phyloP scores from a whole-genome alignment of 106 monocot species.

The Narthecium ossifragum region DNA sequence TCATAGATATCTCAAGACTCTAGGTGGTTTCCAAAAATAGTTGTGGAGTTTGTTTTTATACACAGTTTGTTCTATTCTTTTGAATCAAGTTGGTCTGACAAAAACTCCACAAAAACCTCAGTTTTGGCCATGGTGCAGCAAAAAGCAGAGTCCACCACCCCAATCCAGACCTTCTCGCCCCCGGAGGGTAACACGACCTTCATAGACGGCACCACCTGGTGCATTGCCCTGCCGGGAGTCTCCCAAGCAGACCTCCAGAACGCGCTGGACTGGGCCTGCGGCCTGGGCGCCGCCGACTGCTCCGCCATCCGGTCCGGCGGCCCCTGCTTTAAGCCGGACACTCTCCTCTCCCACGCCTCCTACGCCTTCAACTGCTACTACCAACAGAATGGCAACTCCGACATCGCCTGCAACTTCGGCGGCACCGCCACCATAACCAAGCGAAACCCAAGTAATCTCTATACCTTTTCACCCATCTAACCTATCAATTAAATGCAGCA shows the following conservation, averaged over 20 bases:
- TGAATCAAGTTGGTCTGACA: too few species aligned
- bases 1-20: too few species aligned
- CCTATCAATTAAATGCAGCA: neutral
- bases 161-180: constrained; percentile 37
- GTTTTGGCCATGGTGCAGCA: constrained; percentile 3
- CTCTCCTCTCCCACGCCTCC: constrained; percentile 74
- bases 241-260: constrained; percentile 42
- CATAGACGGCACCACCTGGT: constrained; percentile 75
- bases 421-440: constrained; percentile 54
- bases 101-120: neutral
- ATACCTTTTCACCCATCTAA: neutral
- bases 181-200: constrained; percentile 98
- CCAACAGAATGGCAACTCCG: constrained; percentile 95
- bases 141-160: constrained; percentile 37
- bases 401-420: constrained; percentile 92
- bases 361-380: constrained; percentile 95
- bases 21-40: too few species aligned
- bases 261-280: constrained; percentile 94
- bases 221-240: constrained; percentile 52
- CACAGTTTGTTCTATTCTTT: too few species aligned
- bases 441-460: constrained; percentile 66
- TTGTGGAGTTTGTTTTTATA: too few species aligned
- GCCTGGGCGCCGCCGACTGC: constrained; percentile 68
- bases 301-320: constrained; percentile 34
- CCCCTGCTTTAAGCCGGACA: constrained; percentile 70